Percentiles rank a stretch among this genome's conserved stretches.
Evolutionary conservation across 2,329 filamentous ascomycete genomes (phyloP).

Genomic region (Talaromyces sp.): DNA sequence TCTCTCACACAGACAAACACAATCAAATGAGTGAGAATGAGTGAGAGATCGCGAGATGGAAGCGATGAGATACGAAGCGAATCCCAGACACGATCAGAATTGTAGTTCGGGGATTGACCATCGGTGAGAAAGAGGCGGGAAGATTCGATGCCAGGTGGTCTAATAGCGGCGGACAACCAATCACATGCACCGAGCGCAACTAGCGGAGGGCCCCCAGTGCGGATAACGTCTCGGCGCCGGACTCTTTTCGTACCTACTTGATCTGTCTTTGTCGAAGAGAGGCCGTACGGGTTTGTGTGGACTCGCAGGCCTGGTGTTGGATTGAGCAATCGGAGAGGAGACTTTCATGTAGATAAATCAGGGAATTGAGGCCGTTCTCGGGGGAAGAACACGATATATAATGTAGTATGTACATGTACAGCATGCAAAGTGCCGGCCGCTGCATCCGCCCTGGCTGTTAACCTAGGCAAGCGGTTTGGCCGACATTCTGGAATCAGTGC

Average conservation of each 20-base stretch:
- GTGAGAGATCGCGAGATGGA: background rate
- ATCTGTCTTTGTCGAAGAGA: background rate
- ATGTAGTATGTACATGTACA: background rate
- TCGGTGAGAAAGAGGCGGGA: slow-evolving; percentile 2
- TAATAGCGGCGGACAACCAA: background rate
- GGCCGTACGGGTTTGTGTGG: background rate
- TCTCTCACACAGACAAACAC: background rate
- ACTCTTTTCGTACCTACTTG: background rate
- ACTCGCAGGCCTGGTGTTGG: background rate
- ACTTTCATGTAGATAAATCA: background rate
- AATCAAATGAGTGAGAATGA: background rate
- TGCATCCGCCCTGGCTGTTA: background rate
- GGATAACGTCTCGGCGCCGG: background rate
- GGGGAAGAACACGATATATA: background rate
- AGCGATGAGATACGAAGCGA: background rate
- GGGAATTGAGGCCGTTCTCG: background rate
- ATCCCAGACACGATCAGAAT: background rate
- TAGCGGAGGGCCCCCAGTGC: background rate
- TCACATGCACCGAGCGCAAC: background rate
- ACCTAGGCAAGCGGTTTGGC: slow-evolving; percentile 2
- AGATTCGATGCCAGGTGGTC: slow-evolving; percentile 11
- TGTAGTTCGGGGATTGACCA: slow-evolving; percentile 1
- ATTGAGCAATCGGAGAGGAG: background rate
- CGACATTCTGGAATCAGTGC: background rate
- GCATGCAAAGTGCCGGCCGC: slow-evolving; percentile 2